Evolutionary conservation across 2,329 filamentous ascomycete species (phyloP).

Genomic region (Lecanoromycetidae sp.): DNA sequence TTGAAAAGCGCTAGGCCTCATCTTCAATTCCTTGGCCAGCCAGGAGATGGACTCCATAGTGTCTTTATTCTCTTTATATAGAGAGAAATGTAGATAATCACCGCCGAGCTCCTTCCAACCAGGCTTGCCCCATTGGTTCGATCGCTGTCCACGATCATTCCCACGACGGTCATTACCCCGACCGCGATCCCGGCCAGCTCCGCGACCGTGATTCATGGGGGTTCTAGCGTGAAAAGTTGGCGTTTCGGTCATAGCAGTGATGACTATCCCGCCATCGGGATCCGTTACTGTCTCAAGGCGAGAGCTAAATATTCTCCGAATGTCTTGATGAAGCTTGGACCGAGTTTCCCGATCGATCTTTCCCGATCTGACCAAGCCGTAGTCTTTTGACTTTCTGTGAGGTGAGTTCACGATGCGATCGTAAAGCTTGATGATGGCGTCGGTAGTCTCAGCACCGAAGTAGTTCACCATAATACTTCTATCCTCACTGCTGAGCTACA

Average conservation of each 20-base stretch:
- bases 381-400: conserved; percentile 42
- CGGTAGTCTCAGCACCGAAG: conserved; percentile 41
- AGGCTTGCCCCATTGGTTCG: conserved; percentile 32
- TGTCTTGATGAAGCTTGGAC: conserved; percentile 49
- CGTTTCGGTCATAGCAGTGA: conserved; percentile 35
- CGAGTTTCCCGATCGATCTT: conserved; percentile 51
- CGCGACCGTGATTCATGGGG: conserved; percentile 19
- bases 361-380: conserved; percentile 41
- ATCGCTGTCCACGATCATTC: conserved; percentile 19
- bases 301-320: conserved; percentile 70
- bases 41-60: conserved; percentile 83
- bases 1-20: conserved; percentile 55
- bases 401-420: conserved; percentile 42
- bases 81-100: conserved; percentile 76
- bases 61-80: conserved; percentile 95
- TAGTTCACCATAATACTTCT: conserved; percentile 31
- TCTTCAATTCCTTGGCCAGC: conserved; percentile 59
- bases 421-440: conserved; percentile 44
- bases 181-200: conserved; percentile 21
- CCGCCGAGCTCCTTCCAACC: conserved; percentile 58
- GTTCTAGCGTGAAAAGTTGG: conserved; percentile 19
- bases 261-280: conserved; percentile 53
- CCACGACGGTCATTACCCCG: neutral
- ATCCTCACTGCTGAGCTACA: conserved; percentile 33
- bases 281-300: conserved; percentile 66